These are phyloP conservation scores for Podila epigama DNA, from an alignment of 192 early-diverging fungal species.

Conservation along the genomic window DNA sequence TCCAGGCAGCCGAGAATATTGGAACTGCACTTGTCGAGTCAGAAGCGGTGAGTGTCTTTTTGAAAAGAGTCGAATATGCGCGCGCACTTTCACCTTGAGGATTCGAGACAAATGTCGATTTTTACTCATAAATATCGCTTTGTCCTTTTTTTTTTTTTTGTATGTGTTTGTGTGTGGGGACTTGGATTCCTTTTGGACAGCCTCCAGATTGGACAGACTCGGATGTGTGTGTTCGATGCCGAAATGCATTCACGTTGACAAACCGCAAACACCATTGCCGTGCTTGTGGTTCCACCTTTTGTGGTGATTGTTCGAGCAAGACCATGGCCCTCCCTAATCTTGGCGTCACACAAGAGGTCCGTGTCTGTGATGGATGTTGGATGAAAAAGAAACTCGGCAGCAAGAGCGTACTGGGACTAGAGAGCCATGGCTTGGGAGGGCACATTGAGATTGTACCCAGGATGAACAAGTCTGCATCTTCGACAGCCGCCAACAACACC, in stretches of 20 bases:
- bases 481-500: conserved; percentile 36
- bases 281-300: conserved; percentile 95
- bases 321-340: conserved; percentile 82
- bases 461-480: conserved; percentile 41
- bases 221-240: conserved; percentile 92
- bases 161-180: neutral
- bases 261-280: conserved; percentile 99
- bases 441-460: conserved; percentile 49
- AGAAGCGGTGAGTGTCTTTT: conserved; percentile 66
- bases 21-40: conserved; percentile 83
- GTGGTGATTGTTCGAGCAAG: conserved; percentile 93
- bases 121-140: too few relatives aligned
- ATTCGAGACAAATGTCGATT: too few relatives aligned
- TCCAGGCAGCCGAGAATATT: conserved; percentile 74
- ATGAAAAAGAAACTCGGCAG: conserved; percentile 61
- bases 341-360: conserved; percentile 88
- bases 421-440: conserved; percentile 43
- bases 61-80: neutral
- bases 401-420: conserved; percentile 17
- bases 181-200: conserved; percentile 45
- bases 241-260: conserved; percentile 90
- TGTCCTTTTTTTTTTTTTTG: neutral
- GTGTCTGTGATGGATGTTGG: conserved; percentile 96
- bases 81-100: too few relatives aligned
- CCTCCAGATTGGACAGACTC: conserved; percentile 97